phyloP scores from a whole-genome alignment of 768 basidiomycete genomes.

The Terana coerulea region DNA sequence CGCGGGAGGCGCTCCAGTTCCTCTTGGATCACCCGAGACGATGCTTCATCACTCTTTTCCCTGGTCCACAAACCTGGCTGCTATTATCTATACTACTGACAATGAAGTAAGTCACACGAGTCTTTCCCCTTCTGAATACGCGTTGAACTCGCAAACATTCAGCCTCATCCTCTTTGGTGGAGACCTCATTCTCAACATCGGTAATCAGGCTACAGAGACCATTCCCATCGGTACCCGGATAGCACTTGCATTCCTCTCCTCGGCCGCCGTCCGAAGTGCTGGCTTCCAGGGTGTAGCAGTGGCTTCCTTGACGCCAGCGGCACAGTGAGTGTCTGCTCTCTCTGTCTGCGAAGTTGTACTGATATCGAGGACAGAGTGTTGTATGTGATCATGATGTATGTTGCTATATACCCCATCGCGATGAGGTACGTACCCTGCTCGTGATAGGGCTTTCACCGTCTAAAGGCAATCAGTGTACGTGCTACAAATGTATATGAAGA shows the following conservation, averaged over 20 bases:
- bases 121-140: background rate
- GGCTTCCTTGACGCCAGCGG: constrained; percentile 74
- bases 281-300: constrained; percentile 81
- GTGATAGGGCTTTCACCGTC: background rate
- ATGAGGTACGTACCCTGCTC: constrained; percentile 51
- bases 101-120: constrained; percentile 55
- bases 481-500: constrained; percentile 96
- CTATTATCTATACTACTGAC: constrained; percentile 63
- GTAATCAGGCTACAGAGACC: constrained; percentile 59
- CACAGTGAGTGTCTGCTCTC: constrained; percentile 54
- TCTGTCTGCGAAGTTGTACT: background rate
- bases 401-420: constrained; percentile 77
- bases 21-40: constrained; percentile 92
- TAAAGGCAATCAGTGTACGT: constrained; percentile 58
- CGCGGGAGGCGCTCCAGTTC: constrained; percentile 81
- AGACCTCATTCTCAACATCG: constrained; percentile 65
- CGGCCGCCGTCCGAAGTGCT: constrained; percentile 76
- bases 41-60: constrained; percentile 88
- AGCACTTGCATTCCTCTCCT: constrained; percentile 74
- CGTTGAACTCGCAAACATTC: constrained; percentile 43
- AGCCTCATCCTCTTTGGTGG: constrained; percentile 88
- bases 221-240: constrained; percentile 73
- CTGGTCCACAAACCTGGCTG: constrained; percentile 93
- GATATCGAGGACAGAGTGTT: constrained; percentile 53
- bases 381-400: constrained; percentile 93